Conservation (phyloP, 495 filamentous ascomycete genomes). For the Aspergillus wentii region DNA sequence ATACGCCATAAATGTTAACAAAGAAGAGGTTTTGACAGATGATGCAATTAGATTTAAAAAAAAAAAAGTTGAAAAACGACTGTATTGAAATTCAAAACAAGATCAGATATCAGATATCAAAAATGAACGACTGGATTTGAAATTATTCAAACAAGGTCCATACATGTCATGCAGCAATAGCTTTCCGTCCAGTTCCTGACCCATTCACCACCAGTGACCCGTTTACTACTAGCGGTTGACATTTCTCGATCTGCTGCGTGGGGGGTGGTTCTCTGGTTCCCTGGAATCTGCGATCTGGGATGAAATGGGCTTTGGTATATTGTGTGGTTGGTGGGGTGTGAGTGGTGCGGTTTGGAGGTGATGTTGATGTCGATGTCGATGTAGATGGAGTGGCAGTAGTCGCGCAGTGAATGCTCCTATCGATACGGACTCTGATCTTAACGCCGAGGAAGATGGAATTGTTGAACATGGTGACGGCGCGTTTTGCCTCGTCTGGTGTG, state of each 20-base stretch:
- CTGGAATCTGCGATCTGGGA: slow-evolving; percentile 2
- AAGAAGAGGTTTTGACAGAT: too few species aligned
- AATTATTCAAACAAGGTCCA: neutral
- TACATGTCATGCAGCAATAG: slow-evolving; percentile 8
- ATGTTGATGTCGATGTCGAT: slow-evolving; percentile 2
- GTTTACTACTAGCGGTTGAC: slow-evolving; percentile 35
- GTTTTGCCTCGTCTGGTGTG: slow-evolving; percentile 30
- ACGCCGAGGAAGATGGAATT: slow-evolving; percentile 27
- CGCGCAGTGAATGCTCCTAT: slow-evolving; percentile 7
- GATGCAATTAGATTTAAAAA: too few species aligned
- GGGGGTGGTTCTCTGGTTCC: neutral
- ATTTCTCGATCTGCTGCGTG: slow-evolving; percentile 5
- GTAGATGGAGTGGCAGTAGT: neutral
- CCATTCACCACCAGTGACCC: slow-evolving; percentile 42
- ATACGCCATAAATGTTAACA: too few species aligned
- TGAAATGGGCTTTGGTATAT: neutral
- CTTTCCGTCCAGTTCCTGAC: slow-evolving; percentile 18
- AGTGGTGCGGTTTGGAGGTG: slow-evolving; percentile 1
- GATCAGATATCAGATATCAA: too few species aligned
- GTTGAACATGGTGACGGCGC: slow-evolving; percentile 24
- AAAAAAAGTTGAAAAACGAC: too few species aligned
- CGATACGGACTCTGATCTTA: slow-evolving; percentile 25
- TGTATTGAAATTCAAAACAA: too few species aligned
- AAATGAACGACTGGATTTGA: too few species aligned
- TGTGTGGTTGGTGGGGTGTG: neutral